Conservation (phyloP, 805 yeast genomes). For the Wickerhamomyces strasburgensis region DNA sequence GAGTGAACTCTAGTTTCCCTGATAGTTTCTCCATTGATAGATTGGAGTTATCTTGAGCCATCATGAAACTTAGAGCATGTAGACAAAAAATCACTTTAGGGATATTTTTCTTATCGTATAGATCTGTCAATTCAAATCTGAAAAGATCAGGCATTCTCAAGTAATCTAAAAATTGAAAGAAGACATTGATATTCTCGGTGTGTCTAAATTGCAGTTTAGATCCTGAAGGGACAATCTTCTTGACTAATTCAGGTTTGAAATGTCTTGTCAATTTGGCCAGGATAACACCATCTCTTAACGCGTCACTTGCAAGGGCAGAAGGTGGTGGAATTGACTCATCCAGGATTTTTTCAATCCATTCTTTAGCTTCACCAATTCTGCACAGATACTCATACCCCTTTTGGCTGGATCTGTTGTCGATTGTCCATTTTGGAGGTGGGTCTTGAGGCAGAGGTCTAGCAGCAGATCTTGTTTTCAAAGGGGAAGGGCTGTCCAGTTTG, state of each 20-base stretch:
- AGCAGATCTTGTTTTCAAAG: constrained; percentile 11
- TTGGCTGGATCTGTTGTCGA: constrained; percentile 12
- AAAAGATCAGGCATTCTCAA: constrained; percentile 82
- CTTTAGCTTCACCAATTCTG: constrained; percentile 74
- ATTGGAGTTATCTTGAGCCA: constrained; percentile 48
- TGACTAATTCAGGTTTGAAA: constrained; percentile 62
- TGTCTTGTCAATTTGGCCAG: constrained; percentile 73
- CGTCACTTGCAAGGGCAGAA: constrained; percentile 49
- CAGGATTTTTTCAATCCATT: constrained; percentile 68
- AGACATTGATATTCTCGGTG: constrained; percentile 86
- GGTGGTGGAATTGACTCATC: constrained; percentile 54
- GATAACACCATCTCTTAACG: constrained; percentile 77
- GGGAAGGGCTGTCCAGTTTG: constrained; percentile 24
- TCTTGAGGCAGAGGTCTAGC: neutral
- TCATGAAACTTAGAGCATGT: constrained; percentile 78
- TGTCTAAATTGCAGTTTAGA: constrained; percentile 77
- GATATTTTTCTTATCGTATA: constrained; percentile 85
- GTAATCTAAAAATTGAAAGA: constrained; percentile 63
- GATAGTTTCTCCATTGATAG: constrained; percentile 60
- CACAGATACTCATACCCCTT: constrained; percentile 75
- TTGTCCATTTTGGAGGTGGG: constrained; percentile 14
- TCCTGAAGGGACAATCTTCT: constrained; percentile 48
- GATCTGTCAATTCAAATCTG: constrained; percentile 85
- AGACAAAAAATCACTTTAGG: constrained; percentile 93
- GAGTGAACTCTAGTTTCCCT: constrained; percentile 57